phyloP scores from a whole-genome alignment of 306 rosid genomes.

The Prosopis cineraria region DNA sequence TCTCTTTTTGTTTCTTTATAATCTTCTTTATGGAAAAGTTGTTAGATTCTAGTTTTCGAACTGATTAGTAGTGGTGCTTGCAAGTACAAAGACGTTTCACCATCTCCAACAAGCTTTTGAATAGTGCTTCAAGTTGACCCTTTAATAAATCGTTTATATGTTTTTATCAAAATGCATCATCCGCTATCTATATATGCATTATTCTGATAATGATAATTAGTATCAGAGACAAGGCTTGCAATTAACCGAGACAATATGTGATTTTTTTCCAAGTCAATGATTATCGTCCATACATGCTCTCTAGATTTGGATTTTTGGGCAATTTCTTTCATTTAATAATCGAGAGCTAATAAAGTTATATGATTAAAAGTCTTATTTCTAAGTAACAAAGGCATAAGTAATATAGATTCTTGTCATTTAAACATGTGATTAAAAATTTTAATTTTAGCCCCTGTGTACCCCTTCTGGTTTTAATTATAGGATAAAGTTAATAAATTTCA shows the following conservation, averaged over 20 bases:
- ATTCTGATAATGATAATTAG: not conserved
- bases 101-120: not conserved
- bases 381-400: no score
- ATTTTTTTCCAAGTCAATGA: not conserved
- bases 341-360: no score
- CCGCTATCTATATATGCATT: not conserved
- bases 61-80: conserved; percentile 1
- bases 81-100: conserved; percentile 24
- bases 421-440: no score
- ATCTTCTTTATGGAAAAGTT: not conserved
- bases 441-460: no score
- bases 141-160: not conserved
- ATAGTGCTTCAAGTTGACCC: conserved; percentile 14
- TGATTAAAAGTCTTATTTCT: no score
- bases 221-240: not conserved
- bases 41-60: conserved; percentile 19
- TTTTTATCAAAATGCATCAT: not conserved
- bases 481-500: no score
- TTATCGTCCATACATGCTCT: not conserved
- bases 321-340: not conserved
- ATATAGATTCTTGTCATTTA: no score
- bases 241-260: not conserved
- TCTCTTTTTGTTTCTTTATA: not conserved
- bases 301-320: not conserved
- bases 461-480: no score